phyloP scores from a whole-genome alignment of 2,329 filamentous ascomycete species.

The Cladosporium sp. region DNA sequence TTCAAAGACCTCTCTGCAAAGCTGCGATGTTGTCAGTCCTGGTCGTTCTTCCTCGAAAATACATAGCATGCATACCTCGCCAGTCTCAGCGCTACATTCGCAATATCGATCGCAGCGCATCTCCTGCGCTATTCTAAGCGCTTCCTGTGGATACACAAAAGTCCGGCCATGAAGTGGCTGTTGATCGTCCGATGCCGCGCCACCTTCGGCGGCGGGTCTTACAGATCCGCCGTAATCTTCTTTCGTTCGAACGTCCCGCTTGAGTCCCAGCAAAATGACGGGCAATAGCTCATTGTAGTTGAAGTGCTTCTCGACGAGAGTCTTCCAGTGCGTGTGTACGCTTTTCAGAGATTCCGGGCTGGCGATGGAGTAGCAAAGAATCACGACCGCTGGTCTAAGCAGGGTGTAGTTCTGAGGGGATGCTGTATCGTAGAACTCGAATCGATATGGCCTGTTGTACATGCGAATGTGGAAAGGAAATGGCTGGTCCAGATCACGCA shows the following conservation, averaged over 20 bases:
- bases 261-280: slow-evolving; percentile 54
- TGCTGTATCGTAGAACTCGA: slow-evolving; percentile 52
- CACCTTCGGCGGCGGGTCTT: slow-evolving; percentile 12
- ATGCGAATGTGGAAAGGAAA: slow-evolving; percentile 54
- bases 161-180: slow-evolving; percentile 30
- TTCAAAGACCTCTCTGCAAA: slow-evolving; percentile 54
- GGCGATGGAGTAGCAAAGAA: slow-evolving; percentile 54
- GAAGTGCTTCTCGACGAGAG: slow-evolving; percentile 44
- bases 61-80: slow-evolving; percentile 25
- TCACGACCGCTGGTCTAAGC: slow-evolving; percentile 47
- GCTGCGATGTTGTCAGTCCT: slow-evolving; percentile 30
- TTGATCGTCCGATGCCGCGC: slow-evolving; percentile 19
- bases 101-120: slow-evolving; percentile 57
- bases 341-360: slow-evolving; percentile 45
- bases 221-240: slow-evolving; percentile 31
- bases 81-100: slow-evolving; percentile 56
- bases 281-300: slow-evolving; percentile 47
- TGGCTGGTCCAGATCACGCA: slow-evolving; percentile 53
- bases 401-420: slow-evolving; percentile 53
- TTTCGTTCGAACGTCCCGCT: slow-evolving; percentile 50
- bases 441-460: slow-evolving; percentile 48
- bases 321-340: slow-evolving; percentile 40
- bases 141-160: slow-evolving; percentile 48
- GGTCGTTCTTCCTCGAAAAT: not conserved
- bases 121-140: slow-evolving; percentile 47